These are phyloP conservation scores for Kregervanrija delftensis DNA, from an alignment of 805 yeast genomes.

Conservation along the genomic window DNA sequence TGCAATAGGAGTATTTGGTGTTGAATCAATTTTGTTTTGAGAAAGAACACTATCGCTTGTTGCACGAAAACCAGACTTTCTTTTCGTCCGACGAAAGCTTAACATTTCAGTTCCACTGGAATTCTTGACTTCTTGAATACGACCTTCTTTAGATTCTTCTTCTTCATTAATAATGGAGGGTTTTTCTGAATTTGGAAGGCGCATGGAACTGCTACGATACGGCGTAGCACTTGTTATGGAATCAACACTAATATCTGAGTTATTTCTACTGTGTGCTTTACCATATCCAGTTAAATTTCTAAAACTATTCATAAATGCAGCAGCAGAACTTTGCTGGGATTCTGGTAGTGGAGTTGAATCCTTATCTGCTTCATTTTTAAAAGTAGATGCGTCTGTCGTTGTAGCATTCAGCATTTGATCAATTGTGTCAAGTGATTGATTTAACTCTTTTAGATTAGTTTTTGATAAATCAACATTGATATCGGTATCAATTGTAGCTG, in stretches of 20 bases:
- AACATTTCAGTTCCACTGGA: background rate
- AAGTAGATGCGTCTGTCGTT: background rate
- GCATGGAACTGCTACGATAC: too few species aligned
- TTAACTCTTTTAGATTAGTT: slow-evolving; percentile 6
- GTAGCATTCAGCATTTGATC: slow-evolving; percentile 1
- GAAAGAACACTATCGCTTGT: too few species aligned
- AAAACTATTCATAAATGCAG: background rate
- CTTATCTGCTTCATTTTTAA: background rate
- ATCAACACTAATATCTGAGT: too few species aligned
- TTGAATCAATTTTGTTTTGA: background rate
- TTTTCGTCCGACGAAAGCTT: too few species aligned
- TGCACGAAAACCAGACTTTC: too few species aligned
- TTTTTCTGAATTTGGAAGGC: slow-evolving; percentile 6
- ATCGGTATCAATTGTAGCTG: slow-evolving; percentile 45
- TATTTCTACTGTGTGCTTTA: background rate
- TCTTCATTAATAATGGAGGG: background rate
- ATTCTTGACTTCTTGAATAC: too few species aligned
- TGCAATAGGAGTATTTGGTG: background rate
- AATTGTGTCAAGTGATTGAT: slow-evolving; percentile 8
- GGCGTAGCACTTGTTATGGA: too few species aligned
- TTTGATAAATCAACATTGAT: slow-evolving; percentile 28
- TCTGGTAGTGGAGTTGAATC: background rate
- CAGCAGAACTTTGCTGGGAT: background rate
- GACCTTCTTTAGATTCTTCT: too few species aligned
- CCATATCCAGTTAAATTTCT: background rate